Evolutionary conservation across 306 rosid genomes (phyloP).

Genomic region (Lathyrus oleraceus): DNA sequence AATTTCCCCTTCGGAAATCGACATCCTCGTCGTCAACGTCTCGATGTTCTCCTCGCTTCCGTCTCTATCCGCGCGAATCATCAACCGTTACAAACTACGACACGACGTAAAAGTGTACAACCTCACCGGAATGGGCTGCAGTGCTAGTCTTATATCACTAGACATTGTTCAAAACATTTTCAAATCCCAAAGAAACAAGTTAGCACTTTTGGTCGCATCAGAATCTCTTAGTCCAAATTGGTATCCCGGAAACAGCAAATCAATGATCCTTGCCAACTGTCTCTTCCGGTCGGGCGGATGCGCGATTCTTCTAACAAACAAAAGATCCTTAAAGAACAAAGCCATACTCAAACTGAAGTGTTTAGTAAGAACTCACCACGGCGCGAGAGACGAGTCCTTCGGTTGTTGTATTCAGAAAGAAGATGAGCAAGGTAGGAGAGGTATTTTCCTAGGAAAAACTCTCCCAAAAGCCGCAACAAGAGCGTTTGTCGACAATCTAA

Average conservation of each 20-base stretch:
- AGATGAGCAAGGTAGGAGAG: constrained; percentile 61
- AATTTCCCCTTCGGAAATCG: constrained; percentile 62
- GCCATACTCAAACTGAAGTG: constrained; percentile 59
- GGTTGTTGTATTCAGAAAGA: constrained; percentile 67
- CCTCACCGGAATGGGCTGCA: constrained; percentile 92
- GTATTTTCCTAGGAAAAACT: constrained; percentile 61
- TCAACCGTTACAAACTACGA: constrained; percentile 66
- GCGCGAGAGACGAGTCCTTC: constrained; percentile 71
- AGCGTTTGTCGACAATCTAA: constrained; percentile 78
- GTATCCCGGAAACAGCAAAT: constrained; percentile 74
- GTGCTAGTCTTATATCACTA: constrained; percentile 75
- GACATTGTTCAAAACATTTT: constrained; percentile 60
- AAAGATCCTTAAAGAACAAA: constrained; percentile 41
- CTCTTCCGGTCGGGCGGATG: constrained; percentile 82
- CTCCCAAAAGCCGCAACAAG: constrained; percentile 86
- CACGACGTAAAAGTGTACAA: constrained; percentile 78
- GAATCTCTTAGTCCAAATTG: constrained; percentile 91
- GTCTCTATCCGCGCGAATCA: constrained; percentile 61
- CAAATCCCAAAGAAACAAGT: constrained; percentile 46
- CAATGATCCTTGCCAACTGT: constrained; percentile 81
- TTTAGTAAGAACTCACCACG: constrained; percentile 79
- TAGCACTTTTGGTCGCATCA: constrained; percentile 73
- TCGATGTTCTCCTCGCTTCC: constrained; percentile 73
- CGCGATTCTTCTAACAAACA: constrained; percentile 61
- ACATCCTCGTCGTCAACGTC: constrained; percentile 73